These are phyloP conservation scores for Colletotrichum sansevieriae DNA, from an alignment of 2,329 filamentous ascomycete genomes.

Conservation along the genomic window DNA sequence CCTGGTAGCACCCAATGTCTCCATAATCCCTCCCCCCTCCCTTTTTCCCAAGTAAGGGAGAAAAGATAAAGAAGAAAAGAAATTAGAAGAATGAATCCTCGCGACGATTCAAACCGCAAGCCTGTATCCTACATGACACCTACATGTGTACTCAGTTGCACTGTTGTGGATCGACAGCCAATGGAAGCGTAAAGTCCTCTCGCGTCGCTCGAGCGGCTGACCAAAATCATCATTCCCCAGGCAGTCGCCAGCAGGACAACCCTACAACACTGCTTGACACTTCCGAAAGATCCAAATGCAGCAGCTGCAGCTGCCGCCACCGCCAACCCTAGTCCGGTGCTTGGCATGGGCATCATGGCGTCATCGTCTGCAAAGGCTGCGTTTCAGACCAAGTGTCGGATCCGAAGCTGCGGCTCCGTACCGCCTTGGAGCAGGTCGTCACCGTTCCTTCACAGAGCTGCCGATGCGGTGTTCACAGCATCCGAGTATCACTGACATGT, in stretches of 20 bases:
- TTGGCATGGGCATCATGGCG: neutral
- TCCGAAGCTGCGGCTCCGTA: slow-evolving; percentile 2
- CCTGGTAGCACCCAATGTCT: too few species aligned
- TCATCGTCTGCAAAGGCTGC: neutral
- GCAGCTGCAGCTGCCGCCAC: neutral
- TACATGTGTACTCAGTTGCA: too few species aligned
- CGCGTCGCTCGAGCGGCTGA: neutral
- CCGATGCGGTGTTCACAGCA: neutral
- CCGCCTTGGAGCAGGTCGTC: neutral
- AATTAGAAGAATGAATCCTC: too few species aligned
- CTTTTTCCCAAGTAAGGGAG: too few species aligned
- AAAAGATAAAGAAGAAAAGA: too few species aligned
- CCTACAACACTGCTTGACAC: neutral
- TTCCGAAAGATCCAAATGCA: too few species aligned
- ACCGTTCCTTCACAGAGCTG: neutral
- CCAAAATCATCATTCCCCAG: neutral
- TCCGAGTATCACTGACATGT: slow-evolving; percentile 4
- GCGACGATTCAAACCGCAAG: too few species aligned
- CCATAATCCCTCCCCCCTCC: too few species aligned
- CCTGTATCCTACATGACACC: too few species aligned
- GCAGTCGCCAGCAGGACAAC: neutral
- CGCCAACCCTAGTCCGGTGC: neutral
- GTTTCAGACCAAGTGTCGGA: neutral
- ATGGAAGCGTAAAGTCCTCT: too few species aligned
- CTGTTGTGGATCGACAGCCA: too few species aligned